Conservation (phyloP, 2,329 filamentous ascomycete genomes). For the Epichloe sp. region DNA sequence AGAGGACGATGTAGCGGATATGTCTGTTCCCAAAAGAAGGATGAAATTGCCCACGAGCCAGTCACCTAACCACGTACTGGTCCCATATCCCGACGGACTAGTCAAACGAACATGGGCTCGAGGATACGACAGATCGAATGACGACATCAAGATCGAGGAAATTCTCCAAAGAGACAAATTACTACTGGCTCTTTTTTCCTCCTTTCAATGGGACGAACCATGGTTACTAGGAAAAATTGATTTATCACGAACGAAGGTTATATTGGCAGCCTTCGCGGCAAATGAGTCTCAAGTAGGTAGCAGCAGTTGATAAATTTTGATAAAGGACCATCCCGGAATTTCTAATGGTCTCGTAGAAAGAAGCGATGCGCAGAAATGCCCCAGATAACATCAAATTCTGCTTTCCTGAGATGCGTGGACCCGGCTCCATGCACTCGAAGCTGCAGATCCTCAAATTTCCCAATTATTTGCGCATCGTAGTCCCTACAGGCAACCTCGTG, state of each 20-base stretch:
- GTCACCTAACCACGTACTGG: not conserved
- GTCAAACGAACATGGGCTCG: constrained; percentile 73
- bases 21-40: constrained; percentile 16
- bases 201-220: constrained; percentile 73
- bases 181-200: constrained; percentile 66
- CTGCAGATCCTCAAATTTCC: constrained; percentile 77
- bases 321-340: not conserved
- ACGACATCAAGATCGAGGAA: constrained; percentile 82
- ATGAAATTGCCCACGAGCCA: constrained; percentile 7
- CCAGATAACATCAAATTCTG: constrained; percentile 52
- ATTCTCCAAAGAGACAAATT: constrained; percentile 62
- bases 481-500: constrained; percentile 79
- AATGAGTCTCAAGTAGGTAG: constrained; percentile 36
- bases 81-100: constrained; percentile 42
- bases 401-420: constrained; percentile 68
- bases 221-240: constrained; percentile 68
- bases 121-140: constrained; percentile 43
- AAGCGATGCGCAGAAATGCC: constrained; percentile 33
- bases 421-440: constrained; percentile 84
- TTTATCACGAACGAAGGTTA: constrained; percentile 42
- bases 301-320: not conserved
- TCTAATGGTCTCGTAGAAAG: constrained; percentile 23
- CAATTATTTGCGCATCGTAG: constrained; percentile 59
- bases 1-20: constrained; percentile 16
- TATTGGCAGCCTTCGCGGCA: constrained; percentile 44